Evolutionary conservation across 352 stramenopile species (phyloP), one percentile per base, ranked within the genome.

Genomic region (Globisporangium middletonii): DNA sequence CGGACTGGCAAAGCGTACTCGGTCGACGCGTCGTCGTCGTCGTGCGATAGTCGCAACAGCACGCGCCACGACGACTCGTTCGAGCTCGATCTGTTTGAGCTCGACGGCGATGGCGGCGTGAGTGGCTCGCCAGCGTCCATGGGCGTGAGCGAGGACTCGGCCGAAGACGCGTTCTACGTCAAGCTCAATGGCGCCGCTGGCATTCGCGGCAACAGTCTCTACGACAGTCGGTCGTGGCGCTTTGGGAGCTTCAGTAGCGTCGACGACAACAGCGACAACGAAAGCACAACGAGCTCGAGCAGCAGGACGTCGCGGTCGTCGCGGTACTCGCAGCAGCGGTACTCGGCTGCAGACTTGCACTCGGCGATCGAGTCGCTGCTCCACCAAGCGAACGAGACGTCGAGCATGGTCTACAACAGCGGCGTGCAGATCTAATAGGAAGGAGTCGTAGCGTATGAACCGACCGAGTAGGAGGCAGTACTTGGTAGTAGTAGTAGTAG

Each of bases 291-390:
- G 55, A 85, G 72, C 48, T 83, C 67, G 50, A 53, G 19, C 27
- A 71, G 46, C 49, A 50, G 58, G 35, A 65, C 62, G 44, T 66
- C 60, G 51, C 50, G 55, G 7, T 73, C 64, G 48, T 81, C 70
- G 26, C 57, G 68, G 41, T 81, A 75, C 42, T 77, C 71, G 19
- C 63, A 78, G 11, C 55, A 78, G 11, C 55, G 68, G 7, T 84
- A 81, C 55, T 83, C 79, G 27, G 77, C 69, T 19, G 63, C 70
- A 18, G 77, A 87, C 49, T 71, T 89, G 43, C 73, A 91, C 37
- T 84, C 78, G 52, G 86, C 80, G 1, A 88, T 91, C 51, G 78
- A 89, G 57, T 88, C 78, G 46, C 67, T 91, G 57, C 53, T 91
- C 48, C 68, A 89, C 4, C 78, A 87, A 50, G 73, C 74, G 12